Conservation (phyloP, 2,329 filamentous ascomycete species). For the Fusarium irregulare region DNA sequence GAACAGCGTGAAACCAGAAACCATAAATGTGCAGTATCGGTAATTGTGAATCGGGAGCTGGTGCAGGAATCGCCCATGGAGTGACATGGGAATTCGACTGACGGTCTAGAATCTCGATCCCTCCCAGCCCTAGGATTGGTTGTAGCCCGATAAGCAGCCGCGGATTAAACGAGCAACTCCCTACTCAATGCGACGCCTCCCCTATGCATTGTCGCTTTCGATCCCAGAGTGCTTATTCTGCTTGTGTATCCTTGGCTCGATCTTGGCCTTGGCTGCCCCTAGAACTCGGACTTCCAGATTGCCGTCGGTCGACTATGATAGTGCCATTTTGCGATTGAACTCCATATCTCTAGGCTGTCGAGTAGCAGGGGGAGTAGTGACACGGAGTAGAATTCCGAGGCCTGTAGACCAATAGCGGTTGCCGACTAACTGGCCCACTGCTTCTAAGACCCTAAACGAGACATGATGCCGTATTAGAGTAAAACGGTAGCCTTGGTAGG, state of each 20-base stretch:
- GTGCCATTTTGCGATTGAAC: not conserved
- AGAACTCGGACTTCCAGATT: not conserved
- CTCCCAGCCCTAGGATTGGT: conserved; percentile 19
- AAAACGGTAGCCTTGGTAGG: not conserved
- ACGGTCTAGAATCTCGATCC: conserved; percentile 42
- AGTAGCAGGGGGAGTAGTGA: not conserved
- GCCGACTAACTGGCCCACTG: not conserved
- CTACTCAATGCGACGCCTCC: conserved; percentile 22
- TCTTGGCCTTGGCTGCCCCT: conserved; percentile 3
- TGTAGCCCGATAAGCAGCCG: conserved; percentile 2
- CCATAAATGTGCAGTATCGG: conserved; percentile 9
- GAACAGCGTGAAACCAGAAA: not conserved
- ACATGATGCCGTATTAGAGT: not conserved
- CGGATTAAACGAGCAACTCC: conserved; percentile 22
- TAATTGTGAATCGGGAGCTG: conserved; percentile 12
- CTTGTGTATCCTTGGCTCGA: conserved; percentile 10
- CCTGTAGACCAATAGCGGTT: not conserved
- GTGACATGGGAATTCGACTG: conserved; percentile 40
- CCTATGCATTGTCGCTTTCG: conserved; percentile 22
- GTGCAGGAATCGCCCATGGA: conserved; percentile 31
- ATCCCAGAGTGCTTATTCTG: conserved; percentile 15
- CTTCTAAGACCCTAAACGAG: not conserved
- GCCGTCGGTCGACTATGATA: not conserved
- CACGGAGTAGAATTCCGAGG: not conserved
- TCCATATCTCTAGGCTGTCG: not conserved